Evolutionary conservation across 768 basidiomycete species (phyloP).

Genomic region (Obba rivulosa): DNA sequence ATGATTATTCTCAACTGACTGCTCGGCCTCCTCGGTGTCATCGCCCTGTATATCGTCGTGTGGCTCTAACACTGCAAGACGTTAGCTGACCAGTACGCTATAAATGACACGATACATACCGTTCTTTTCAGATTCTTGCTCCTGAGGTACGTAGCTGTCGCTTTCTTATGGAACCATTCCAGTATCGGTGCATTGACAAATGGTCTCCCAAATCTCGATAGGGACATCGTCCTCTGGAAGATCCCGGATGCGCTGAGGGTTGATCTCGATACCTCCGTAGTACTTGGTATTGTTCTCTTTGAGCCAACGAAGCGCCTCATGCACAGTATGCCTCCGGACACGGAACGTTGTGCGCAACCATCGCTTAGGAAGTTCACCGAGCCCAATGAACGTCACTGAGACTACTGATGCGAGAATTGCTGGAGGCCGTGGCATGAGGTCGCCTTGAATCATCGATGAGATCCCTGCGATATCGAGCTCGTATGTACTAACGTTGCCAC

Average conservation of each 20-base stretch:
- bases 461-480: conserved; percentile 23
- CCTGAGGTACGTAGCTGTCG: conserved; percentile 23
- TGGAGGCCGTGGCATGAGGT: conserved; percentile 25
- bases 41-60: too few relatives aligned
- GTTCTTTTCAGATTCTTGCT: background rate
- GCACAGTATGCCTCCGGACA: conserved; percentile 26
- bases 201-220: conserved; percentile 16
- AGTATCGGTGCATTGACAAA: conserved; percentile 16
- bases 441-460: conserved; percentile 27
- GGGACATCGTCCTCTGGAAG: conserved; percentile 33
- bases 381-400: conserved; percentile 31
- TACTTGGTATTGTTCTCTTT: conserved; percentile 30
- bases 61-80: too few relatives aligned
- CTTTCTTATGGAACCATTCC: conserved; percentile 16
- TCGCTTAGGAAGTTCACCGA: conserved; percentile 19
- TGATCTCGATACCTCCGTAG: conserved; percentile 26
- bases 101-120: too few relatives aligned
- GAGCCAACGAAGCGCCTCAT: conserved; percentile 29
- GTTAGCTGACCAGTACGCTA: too few relatives aligned
- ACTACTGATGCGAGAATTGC: conserved; percentile 28
- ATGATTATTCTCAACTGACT: too few relatives aligned
- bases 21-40: too few relatives aligned
- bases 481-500: conserved; percentile 32
- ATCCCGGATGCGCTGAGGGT: conserved; percentile 5
- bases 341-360: conserved; percentile 27